Conservation (phyloP, 805 yeast genomes). For the Candida koratica region DNA sequence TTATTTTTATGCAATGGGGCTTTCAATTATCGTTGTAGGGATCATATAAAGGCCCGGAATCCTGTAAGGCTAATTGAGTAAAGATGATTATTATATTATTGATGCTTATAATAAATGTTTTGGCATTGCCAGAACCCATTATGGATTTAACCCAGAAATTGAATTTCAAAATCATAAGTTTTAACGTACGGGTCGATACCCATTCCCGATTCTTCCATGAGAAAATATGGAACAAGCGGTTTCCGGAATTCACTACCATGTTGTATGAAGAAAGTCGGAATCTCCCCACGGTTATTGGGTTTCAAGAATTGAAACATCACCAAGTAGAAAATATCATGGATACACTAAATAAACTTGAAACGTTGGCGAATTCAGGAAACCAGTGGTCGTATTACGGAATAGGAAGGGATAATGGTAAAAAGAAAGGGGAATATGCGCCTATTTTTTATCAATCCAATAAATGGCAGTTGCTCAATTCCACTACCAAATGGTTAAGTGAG, state of each 20-base stretch:
- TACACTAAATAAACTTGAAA: slow-evolving; percentile 33
- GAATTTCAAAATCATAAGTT: slow-evolving; percentile 25
- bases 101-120: background rate
- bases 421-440: slow-evolving; percentile 50
- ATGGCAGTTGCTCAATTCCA: slow-evolving; percentile 37
- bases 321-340: slow-evolving; percentile 35
- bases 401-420: slow-evolving; percentile 52
- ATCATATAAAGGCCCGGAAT: background rate
- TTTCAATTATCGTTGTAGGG: too few species aligned
- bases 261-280: slow-evolving; percentile 2
- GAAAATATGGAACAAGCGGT: slow-evolving; percentile 42
- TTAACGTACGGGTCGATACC: slow-evolving; percentile 43
- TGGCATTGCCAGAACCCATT: slow-evolving; percentile 2
- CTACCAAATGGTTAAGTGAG: slow-evolving; percentile 50
- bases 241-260: slow-evolving; percentile 25
- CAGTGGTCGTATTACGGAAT: slow-evolving; percentile 43
- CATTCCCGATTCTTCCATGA: slow-evolving; percentile 31
- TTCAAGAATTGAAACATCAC: slow-evolving; percentile 37
- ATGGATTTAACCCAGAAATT: slow-evolving; percentile 8
- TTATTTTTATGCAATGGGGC: slow-evolving; percentile 1
- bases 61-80: too few species aligned
- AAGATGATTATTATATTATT: slow-evolving; percentile 1
- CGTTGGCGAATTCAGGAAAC: slow-evolving; percentile 7
- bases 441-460: slow-evolving; percentile 36
- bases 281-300: slow-evolving; percentile 34